Conservation (phyloP, 768 basidiomycete genomes). For the Clitopilus hobsonii region DNA sequence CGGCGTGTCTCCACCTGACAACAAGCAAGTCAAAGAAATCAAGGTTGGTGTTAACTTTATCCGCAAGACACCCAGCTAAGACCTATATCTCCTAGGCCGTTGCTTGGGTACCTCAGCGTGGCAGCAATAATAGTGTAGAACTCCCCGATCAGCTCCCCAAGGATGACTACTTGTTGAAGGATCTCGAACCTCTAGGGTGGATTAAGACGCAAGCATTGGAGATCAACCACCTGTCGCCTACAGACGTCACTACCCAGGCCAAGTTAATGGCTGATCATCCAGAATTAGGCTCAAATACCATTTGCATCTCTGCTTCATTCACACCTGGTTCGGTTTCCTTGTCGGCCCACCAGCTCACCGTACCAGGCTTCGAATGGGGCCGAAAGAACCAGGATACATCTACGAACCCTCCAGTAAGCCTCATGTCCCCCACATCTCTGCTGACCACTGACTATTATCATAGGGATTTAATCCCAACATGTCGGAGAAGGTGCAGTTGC, state of each 20-base stretch:
- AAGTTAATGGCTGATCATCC: constrained; percentile 96
- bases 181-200: constrained; percentile 93
- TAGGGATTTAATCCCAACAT: constrained; percentile 97
- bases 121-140: constrained; percentile 92
- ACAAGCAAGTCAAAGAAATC: constrained; percentile 98
- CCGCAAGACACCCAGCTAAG: not conserved
- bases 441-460: constrained; percentile 8
- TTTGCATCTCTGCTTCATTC: constrained; percentile 92
- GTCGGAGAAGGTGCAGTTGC: constrained; percentile 91
- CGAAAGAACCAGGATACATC: constrained; percentile 88
- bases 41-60: constrained; percentile 40
- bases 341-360: constrained; percentile 85
- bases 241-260: constrained; percentile 90
- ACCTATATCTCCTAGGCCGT: constrained; percentile 53
- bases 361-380: constrained; percentile 97
- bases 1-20: constrained; percentile 89
- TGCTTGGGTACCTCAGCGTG: constrained; percentile 96
- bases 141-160: constrained; percentile 86
- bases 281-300: constrained; percentile 90
- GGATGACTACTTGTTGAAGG: constrained; percentile 93
- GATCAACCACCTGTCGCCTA: constrained; percentile 86
- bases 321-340: constrained; percentile 97
- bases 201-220: constrained; percentile 96
- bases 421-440: not conserved
- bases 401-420: constrained; percentile 64